A percentile compares a stretch with the other conserved stretches of the same genome.
Evolutionary conservation across 768 basidiomycete genomes (phyloP).

Genomic region (Rhodotorula babjevae): DNA sequence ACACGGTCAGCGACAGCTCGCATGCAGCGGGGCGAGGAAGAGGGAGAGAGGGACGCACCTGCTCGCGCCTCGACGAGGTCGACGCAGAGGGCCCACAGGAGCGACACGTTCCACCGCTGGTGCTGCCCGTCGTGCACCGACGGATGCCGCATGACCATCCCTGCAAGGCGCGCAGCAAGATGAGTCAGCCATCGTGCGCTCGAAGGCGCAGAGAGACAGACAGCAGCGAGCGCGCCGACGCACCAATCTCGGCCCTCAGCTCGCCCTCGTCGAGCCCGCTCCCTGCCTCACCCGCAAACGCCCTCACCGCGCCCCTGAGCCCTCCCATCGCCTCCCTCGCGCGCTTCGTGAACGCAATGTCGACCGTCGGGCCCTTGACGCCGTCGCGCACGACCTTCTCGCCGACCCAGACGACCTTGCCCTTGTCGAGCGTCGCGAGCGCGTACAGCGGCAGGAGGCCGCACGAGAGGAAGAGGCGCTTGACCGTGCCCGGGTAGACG

Average conservation of each 20-base stretch:
- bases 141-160: slow-evolving; percentile 62
- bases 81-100: slow-evolving; percentile 33
- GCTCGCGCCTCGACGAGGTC: slow-evolving; percentile 46
- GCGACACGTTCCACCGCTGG: slow-evolving; percentile 29
- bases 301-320: slow-evolving; percentile 38
- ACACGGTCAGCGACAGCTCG: slow-evolving; percentile 54
- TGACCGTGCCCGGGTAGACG: slow-evolving; percentile 50
- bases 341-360: background rate
- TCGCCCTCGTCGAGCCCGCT: slow-evolving; percentile 1
- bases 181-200: slow-evolving; percentile 19
- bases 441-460: slow-evolving; percentile 66
- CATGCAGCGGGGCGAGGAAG: slow-evolving; percentile 62
- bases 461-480: slow-evolving; percentile 71
- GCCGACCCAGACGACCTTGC: slow-evolving; percentile 57
- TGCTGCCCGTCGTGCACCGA: slow-evolving; percentile 57
- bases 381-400: slow-evolving; percentile 75
- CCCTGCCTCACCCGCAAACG: slow-evolving; percentile 32
- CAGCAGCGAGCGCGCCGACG: background rate
- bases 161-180: slow-evolving; percentile 60
- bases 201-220: background rate
- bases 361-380: slow-evolving; percentile 54
- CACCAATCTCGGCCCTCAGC: slow-evolving; percentile 29
- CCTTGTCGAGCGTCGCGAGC: slow-evolving; percentile 63
- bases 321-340: slow-evolving; percentile 21
- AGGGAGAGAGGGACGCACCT: slow-evolving; percentile 57